Evolutionary conservation across 2,329 filamentous ascomycete genomes (phyloP).

Genomic region (Penicillium hordei): DNA sequence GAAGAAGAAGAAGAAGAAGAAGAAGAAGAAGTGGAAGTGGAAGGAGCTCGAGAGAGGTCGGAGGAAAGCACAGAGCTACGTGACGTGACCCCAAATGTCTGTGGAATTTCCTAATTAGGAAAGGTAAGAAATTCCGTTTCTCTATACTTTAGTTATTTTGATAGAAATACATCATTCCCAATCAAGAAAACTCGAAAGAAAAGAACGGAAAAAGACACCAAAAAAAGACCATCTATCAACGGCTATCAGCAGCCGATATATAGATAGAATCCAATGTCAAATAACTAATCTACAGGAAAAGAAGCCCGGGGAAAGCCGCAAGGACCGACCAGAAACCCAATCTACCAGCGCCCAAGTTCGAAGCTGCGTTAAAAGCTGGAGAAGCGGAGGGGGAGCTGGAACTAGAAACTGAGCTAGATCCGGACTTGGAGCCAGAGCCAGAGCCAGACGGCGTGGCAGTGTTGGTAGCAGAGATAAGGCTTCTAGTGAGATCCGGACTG

Average conservation of each 20-base stretch:
- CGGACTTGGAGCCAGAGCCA: neutral
- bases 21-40: neutral
- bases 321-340: neutral
- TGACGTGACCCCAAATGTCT: neutral
- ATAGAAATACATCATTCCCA: neutral
- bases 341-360: neutral
- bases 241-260: neutral
- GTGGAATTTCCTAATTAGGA: neutral
- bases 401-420: neutral
- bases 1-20: neutral
- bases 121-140: neutral
- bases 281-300: neutral
- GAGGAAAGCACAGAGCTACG: neutral
- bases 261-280: neutral
- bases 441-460: neutral
- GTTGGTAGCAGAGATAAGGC: neutral
- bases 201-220: neutral
- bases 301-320: neutral
- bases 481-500: neutral
- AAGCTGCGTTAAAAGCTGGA: neutral
- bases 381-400: neutral
- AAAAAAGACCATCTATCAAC: neutral
- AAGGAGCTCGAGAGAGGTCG: no score
- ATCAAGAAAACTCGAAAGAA: neutral
- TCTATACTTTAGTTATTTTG: neutral